phyloP scores from a whole-genome alignment of 139 green algal species.

The Closterium sp. region DNA sequence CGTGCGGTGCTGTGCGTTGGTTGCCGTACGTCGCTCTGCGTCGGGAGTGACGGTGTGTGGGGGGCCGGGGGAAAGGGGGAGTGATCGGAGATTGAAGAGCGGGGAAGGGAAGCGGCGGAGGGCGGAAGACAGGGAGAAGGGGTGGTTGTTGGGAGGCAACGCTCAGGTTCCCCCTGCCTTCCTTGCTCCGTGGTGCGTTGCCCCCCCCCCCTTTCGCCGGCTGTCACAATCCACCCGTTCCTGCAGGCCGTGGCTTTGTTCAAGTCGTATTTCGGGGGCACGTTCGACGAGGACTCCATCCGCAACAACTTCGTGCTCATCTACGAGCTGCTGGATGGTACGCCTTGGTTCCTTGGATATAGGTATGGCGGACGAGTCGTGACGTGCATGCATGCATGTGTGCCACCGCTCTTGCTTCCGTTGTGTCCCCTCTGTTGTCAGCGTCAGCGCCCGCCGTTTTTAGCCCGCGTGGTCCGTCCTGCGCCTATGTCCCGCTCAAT shows the following conservation, averaged over 20 bases:
- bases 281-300: slow-evolving; percentile 80
- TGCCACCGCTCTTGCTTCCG: too few species aligned
- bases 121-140: neutral
- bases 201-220: neutral
- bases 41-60: neutral
- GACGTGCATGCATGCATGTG: too few species aligned
- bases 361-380: too few species aligned
- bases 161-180: neutral
- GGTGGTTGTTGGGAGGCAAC: too few species aligned
- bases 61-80: neutral
- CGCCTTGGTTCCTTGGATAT: too few species aligned
- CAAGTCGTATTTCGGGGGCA: slow-evolving; percentile 84
- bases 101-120: neutral
- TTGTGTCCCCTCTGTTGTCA: too few species aligned
- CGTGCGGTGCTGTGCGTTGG: too few species aligned
- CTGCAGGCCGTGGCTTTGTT: slow-evolving; percentile 50
- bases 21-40: too few species aligned
- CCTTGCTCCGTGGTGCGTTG: neutral
- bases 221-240: neutral
- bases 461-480: too few species aligned
- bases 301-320: slow-evolving; percentile 95
- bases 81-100: neutral
- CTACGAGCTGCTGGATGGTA: slow-evolving; percentile 89
- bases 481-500: too few species aligned
- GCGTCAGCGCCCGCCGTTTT: too few species aligned